A percentile compares a stretch with the other conserved stretches of the same genome.
These are phyloP conservation scores for Chalciporus pseudorubinellus DNA, from an alignment of 768 basidiomycete genomes.

Conservation along the genomic window DNA sequence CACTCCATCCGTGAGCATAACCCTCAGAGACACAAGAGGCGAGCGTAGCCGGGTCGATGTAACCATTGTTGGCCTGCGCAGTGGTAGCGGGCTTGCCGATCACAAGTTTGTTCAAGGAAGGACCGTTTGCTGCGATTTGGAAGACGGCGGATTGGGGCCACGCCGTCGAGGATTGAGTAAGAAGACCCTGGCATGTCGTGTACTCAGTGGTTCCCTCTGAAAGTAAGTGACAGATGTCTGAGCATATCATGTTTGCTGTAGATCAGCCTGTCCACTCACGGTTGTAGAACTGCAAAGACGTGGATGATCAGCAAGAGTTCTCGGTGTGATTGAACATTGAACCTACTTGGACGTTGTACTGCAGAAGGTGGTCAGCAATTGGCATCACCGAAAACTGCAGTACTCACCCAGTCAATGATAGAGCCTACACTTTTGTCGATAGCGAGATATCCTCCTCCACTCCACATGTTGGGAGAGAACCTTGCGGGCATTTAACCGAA, in stretches of 20 bases:
- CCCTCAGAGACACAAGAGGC: slow-evolving; percentile 61
- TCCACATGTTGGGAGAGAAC: slow-evolving; percentile 22
- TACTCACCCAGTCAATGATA: slow-evolving; percentile 44
- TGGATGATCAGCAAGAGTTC: slow-evolving; percentile 1
- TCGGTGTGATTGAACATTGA: neutral
- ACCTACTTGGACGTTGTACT: slow-evolving; percentile 41
- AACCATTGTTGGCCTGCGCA: slow-evolving; percentile 48
- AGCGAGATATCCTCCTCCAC: slow-evolving; percentile 38
- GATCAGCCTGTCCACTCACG: slow-evolving; percentile 10
- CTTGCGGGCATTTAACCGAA: slow-evolving; percentile 1
- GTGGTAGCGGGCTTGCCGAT: slow-evolving; percentile 52
- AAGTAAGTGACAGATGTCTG: neutral
- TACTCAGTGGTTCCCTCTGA: slow-evolving; percentile 63
- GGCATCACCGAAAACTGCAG: neutral
- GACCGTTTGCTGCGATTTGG: slow-evolving; percentile 49
- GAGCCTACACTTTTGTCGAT: slow-evolving; percentile 38
- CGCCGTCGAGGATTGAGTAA: slow-evolving; percentile 52
- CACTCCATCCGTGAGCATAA: slow-evolving; percentile 64
- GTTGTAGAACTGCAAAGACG: slow-evolving; percentile 28
- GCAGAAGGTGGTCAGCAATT: neutral
- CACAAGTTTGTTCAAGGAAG: slow-evolving; percentile 49
- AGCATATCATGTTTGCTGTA: neutral
- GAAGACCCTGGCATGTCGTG: slow-evolving; percentile 57
- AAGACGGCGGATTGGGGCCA: slow-evolving; percentile 63
- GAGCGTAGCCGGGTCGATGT: slow-evolving; percentile 55